These are phyloP conservation scores for Haplosporangium sp. DNA, from an alignment of 371 early-diverging fungal species.

Conservation along the genomic window DNA sequence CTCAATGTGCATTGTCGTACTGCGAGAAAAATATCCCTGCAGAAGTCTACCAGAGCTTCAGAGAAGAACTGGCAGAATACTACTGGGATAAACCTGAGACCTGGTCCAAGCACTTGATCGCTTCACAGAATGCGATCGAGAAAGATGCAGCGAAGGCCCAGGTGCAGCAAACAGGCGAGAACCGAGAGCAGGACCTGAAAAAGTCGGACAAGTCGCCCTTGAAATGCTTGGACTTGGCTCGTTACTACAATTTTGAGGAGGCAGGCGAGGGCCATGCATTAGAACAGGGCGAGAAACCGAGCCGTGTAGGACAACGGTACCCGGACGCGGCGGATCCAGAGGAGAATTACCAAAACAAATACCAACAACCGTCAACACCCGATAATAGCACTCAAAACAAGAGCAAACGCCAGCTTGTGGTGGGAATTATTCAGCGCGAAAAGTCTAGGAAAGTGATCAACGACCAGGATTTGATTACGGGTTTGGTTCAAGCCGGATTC, in stretches of 20 bases:
- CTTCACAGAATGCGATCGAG: constrained; percentile 6
- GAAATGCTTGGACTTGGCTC: constrained; percentile 23
- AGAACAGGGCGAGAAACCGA: constrained; percentile 1
- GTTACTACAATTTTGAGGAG: constrained; percentile 41
- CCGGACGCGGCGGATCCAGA: constrained; percentile 48
- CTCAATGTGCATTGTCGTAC: constrained; percentile 58
- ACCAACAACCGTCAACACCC: background rate
- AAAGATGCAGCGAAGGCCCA: background rate
- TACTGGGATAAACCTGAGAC: constrained; percentile 19
- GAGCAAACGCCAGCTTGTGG: constrained; percentile 21
- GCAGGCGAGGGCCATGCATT: background rate
- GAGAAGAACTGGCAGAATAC: constrained; percentile 38
- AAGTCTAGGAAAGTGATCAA: constrained; percentile 26
- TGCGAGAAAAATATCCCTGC: constrained; percentile 59
- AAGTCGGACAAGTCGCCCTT: background rate
- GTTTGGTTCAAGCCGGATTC: constrained; percentile 31
- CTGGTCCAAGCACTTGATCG: constrained; percentile 8
- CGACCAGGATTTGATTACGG: constrained; percentile 40
- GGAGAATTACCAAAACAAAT: constrained; percentile 18
- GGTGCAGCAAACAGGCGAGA: background rate
- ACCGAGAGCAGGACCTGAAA: background rate
- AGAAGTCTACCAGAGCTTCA: constrained; percentile 54
- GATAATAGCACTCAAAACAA: background rate
- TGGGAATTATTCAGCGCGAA: constrained; percentile 42
- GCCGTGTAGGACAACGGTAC: constrained; percentile 21